Conservation (phyloP, 2,329 filamentous ascomycete species). For the Nigrospora oryzae region DNA sequence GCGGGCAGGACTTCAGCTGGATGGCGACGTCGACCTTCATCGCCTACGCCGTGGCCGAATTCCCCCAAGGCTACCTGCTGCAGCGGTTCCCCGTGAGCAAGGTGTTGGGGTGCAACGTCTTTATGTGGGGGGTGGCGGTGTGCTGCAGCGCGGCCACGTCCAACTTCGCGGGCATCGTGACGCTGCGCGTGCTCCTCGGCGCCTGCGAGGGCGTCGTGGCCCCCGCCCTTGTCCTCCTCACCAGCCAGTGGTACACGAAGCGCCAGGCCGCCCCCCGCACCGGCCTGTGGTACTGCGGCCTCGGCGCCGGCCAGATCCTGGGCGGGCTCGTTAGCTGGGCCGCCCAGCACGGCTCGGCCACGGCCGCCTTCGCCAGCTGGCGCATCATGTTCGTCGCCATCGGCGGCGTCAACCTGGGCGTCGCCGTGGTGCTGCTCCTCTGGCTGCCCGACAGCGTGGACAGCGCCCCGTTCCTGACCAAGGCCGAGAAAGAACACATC, state of each 20-base stretch:
- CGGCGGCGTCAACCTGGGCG: slow-evolving; percentile 33
- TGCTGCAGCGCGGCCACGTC: slow-evolving; percentile 54
- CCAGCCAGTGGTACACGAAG: slow-evolving; percentile 65
- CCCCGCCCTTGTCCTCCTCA: slow-evolving; percentile 60
- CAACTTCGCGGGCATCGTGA: slow-evolving; percentile 53
- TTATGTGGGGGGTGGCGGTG: slow-evolving; percentile 52
- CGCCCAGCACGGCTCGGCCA: slow-evolving; percentile 39
- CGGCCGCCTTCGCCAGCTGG: slow-evolving; percentile 25
- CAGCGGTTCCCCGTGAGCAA: slow-evolving; percentile 53
- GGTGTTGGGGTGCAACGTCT: slow-evolving; percentile 50
- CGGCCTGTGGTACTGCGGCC: slow-evolving; percentile 56
- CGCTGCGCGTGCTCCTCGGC: slow-evolving; percentile 60
- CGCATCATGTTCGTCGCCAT: slow-evolving; percentile 41
- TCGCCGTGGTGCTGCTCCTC: slow-evolving; percentile 29
- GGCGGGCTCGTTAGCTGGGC: slow-evolving; percentile 39
- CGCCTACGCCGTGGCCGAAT: slow-evolving; percentile 48
- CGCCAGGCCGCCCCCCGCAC: slow-evolving; percentile 55
- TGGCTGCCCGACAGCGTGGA: slow-evolving; percentile 42
- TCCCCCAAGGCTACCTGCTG: slow-evolving; percentile 53
- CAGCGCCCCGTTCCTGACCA: slow-evolving; percentile 28
- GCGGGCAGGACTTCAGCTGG: slow-evolving; percentile 54
- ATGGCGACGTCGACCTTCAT: slow-evolving; percentile 56
- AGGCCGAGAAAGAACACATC: slow-evolving; percentile 33
- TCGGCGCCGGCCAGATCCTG: slow-evolving; percentile 48
- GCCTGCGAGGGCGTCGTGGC: slow-evolving; percentile 62